Percentiles rank a stretch among this genome's conserved stretches.
phyloP scores from a whole-genome alignment of 768 basidiomycete genomes.

The Rhizopogon sp. region DNA sequence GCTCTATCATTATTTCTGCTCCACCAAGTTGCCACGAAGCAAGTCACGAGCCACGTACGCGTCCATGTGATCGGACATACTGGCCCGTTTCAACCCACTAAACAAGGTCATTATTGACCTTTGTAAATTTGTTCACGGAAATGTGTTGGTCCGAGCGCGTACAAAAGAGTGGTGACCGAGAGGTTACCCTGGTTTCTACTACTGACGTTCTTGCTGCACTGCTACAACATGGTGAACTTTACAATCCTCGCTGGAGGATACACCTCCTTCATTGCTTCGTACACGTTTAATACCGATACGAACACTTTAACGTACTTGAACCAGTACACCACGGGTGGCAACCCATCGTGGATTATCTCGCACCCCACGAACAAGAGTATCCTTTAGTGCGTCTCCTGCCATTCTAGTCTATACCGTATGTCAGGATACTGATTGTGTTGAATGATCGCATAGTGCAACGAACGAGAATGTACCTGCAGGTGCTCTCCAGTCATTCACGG shows the following conservation, averaged over 20 bases:
- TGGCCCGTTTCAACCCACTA: not conserved
- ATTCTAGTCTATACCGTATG: not conserved
- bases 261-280: slow-evolving; percentile 53
- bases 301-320: slow-evolving; percentile 41
- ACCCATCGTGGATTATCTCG: slow-evolving; percentile 56
- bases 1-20: not conserved
- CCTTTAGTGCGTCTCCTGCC: slow-evolving; percentile 45
- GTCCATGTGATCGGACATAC: not conserved
- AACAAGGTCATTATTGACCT: not conserved
- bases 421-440: not conserved
- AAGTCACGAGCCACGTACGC: not conserved
- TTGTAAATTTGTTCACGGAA: not conserved
- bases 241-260: slow-evolving; percentile 69
- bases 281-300: slow-evolving; percentile 52
- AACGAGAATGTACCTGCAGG: slow-evolving; percentile 43
- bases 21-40: not conserved
- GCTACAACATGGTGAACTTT: slow-evolving; percentile 52
- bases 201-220: not conserved
- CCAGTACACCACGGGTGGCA: slow-evolving; percentile 37
- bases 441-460: slow-evolving; percentile 37
- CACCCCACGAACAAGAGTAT: slow-evolving; percentile 54
- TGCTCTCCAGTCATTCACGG: slow-evolving; percentile 53
- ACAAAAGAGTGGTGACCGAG: not conserved
- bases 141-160: not conserved
- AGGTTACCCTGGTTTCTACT: not conserved